Evolutionary conservation across 768 basidiomycete species (phyloP).

Genomic region (Boletus rubescentipes): DNA sequence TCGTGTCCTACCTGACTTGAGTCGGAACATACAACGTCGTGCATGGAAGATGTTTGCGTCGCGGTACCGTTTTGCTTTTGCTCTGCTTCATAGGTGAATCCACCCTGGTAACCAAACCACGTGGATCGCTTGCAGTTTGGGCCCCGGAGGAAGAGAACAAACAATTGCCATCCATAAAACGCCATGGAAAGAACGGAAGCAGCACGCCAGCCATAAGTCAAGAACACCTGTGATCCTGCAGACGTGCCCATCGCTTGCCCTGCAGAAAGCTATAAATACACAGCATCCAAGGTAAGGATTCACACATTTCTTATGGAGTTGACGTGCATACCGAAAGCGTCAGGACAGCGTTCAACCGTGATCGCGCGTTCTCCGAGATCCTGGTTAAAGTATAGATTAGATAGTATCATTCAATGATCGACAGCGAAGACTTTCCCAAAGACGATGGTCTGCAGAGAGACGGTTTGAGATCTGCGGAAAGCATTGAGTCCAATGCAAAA

Average conservation of each 20-base stretch:
- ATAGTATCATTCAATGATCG: not conserved
- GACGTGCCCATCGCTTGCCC: constrained; percentile 47
- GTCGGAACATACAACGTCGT: not conserved
- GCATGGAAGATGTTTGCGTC: constrained; percentile 3
- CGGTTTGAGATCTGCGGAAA: constrained; percentile 39
- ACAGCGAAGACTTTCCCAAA: constrained; percentile 13
- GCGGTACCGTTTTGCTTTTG: not conserved
- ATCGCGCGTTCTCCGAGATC: constrained; percentile 26
- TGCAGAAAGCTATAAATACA: constrained; percentile 23
- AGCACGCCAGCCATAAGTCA: constrained; percentile 38
- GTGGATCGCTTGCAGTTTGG: constrained; percentile 34
- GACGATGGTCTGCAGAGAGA: constrained; percentile 29
- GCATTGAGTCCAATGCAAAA: constrained; percentile 39
- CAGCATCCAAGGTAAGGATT: not conserved
- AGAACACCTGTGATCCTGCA: constrained; percentile 39
- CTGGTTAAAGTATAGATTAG: constrained; percentile 12
- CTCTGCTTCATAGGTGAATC: constrained; percentile 27
- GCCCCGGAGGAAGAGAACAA: constrained; percentile 38
- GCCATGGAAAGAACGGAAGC: constrained; percentile 35
- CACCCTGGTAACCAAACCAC: constrained; percentile 68
- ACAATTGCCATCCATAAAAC: constrained; percentile 33
- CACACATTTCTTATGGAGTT: not conserved
- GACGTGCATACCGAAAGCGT: constrained; percentile 24
- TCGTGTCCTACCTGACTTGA: not conserved
- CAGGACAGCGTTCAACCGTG: constrained; percentile 30